Conservation (phyloP, 2,329 filamentous ascomycete species). For the Fusarium brevicatenulatum region DNA sequence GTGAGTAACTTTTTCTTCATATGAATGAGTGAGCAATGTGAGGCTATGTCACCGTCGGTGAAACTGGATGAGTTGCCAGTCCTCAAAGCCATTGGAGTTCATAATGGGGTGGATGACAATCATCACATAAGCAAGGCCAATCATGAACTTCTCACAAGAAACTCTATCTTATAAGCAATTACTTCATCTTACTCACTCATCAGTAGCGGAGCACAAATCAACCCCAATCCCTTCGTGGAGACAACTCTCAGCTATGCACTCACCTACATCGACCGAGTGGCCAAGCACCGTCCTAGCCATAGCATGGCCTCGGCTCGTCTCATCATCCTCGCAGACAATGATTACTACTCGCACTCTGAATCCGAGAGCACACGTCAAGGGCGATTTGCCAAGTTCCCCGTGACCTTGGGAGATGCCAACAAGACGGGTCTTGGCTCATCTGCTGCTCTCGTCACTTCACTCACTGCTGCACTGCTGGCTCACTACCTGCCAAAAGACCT, state of each 20-base stretch:
- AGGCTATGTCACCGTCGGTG: neutral
- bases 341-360: constrained; percentile 84
- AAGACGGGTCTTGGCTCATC: constrained; percentile 97
- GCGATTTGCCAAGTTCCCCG: constrained; percentile 81
- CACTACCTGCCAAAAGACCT: constrained; percentile 72
- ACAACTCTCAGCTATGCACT: constrained; percentile 88
- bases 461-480: constrained; percentile 80
- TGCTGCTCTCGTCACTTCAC: constrained; percentile 89
- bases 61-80: neutral
- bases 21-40: neutral
- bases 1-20: constrained; percentile 63
- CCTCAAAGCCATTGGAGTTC: neutral
- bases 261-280: constrained; percentile 74
- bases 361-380: constrained; percentile 44
- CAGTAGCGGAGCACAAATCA: constrained; percentile 57
- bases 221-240: constrained; percentile 86
- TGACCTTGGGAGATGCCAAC: constrained; percentile 80
- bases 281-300: constrained; percentile 50
- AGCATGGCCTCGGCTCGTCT: constrained; percentile 76
- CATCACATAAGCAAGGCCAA: constrained; percentile 4
- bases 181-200: constrained; percentile 29
- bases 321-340: constrained; percentile 92
- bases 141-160: neutral
- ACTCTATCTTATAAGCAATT: neutral
- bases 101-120: constrained; percentile 4